Base-by-base conservation (phyloP, 768 basidiomycete species). In the Pholiota microspora region DNA sequence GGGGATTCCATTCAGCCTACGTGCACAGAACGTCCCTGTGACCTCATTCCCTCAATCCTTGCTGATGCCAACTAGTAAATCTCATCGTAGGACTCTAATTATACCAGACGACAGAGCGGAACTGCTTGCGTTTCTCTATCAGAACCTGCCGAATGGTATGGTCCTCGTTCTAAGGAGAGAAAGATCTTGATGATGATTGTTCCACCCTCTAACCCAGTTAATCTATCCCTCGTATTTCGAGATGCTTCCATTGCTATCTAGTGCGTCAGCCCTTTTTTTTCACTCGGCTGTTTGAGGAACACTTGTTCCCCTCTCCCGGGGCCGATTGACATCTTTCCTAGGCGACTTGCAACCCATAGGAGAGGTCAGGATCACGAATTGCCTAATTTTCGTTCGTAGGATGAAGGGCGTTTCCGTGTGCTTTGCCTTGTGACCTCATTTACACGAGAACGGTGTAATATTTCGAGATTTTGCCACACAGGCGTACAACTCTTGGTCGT, bases 271-370 rank as follows among this genome's bases (percentile, higher is more conserved):
- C 9, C 46, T 34, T 48, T 21, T 48, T 29, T 38, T 25, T 27
- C 49, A 34, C 36, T 56, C 54, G 59, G 59, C 51, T 27, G 51
- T 53, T 59, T 56, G 49, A 59, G 59, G 59, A 56, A 59, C 40
- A 36, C 2, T n/a, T 25, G 9, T 42, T 16, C 12, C 4, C 18
- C 32, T 32, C 27, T 42, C 23, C 29, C 46, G 46, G 36, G 29
- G 44, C 46, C 21, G 40, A 1, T 16, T 42, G 40, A 23, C 40
- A 16, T 21, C 40, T 42, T 8, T 42, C 18, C 40, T 42, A 21
- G 40, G 23, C 4, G 10, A 13, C n/a, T 16, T 15, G 16, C 21
- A 50, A 38, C 36, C 36, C 28, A 24, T 31, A 45, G 40, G 40
- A 23, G 36, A 36, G 27, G 36, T 40, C 40, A 53, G 53, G 56